Percentiles rank a stretch among this genome's conserved stretches.
phyloP scores from a whole-genome alignment of 306 rosid genomes.

The Nissolia schottii region DNA sequence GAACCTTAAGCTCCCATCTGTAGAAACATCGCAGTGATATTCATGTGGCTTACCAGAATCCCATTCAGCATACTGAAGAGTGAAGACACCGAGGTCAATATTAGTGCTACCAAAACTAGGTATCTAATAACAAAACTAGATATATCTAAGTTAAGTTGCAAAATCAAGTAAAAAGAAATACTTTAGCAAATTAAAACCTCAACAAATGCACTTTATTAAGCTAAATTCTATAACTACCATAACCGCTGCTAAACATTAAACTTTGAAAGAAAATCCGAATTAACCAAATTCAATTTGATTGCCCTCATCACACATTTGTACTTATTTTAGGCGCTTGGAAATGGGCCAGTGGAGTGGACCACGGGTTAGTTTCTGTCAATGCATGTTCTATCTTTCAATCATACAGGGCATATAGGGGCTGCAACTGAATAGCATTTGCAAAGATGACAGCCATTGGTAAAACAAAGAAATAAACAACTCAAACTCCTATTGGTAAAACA shows the following conservation, averaged over 20 bases:
- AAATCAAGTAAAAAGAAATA: not conserved
- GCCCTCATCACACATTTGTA: not conserved
- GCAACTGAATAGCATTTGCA: not conserved
- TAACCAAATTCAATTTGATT: not conserved
- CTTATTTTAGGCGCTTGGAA: not conserved
- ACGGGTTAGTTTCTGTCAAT: not conserved
- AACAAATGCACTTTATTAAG: not conserved
- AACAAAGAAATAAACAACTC: not conserved
- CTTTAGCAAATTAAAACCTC: not conserved
- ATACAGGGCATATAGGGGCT: not conserved
- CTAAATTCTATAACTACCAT: not conserved
- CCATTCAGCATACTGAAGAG: constrained; percentile 64
- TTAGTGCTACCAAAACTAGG: not conserved
- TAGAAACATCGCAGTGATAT: constrained; percentile 54
- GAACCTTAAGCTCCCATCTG: constrained; percentile 48
- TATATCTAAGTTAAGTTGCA: not conserved
- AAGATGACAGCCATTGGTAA: not conserved
- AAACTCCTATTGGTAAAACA: not conserved
- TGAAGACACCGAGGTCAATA: constrained; percentile 30
- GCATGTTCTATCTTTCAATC: not conserved
- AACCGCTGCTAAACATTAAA: not conserved
- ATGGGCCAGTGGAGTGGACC: not conserved
- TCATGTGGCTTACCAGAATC: constrained; percentile 45
- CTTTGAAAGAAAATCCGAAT: not conserved
- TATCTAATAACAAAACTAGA: not conserved